Conservation (phyloP, 129 eudicot genomes). For the Helichrysum umbraculigerum region DNA sequence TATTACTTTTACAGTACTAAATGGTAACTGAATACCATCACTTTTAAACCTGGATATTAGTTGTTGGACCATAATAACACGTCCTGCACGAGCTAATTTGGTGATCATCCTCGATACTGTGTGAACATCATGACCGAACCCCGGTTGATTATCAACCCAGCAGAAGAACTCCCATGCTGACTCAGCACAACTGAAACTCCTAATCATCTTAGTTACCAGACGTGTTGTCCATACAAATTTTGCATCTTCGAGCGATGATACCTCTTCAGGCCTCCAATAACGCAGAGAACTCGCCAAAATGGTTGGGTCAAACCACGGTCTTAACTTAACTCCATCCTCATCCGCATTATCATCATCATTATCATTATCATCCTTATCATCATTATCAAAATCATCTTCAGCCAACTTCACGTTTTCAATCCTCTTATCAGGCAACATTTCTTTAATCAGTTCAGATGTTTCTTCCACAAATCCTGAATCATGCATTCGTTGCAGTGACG, state of each 20-base stretch:
- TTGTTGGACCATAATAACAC: constrained; percentile 49
- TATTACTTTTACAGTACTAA: constrained; percentile 50
- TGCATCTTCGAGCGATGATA: constrained; percentile 66
- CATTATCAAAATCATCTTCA: constrained; percentile 37
- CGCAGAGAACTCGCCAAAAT: constrained; percentile 66
- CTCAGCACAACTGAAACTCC: constrained; percentile 68
- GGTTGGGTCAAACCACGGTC: constrained; percentile 84
- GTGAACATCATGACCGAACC: constrained; percentile 66
- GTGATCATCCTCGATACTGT: constrained; percentile 68
- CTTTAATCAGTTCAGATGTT: constrained; percentile 47
- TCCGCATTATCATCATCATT: constrained; percentile 37
- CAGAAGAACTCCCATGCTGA: constrained; percentile 80
- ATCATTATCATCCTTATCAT: constrained; percentile 34
- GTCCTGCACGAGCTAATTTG: constrained; percentile 65
- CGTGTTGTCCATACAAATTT: constrained; percentile 81
- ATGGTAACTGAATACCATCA: constrained; percentile 55
- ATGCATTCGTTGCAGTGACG: constrained; percentile 55
- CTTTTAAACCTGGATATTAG: constrained; percentile 48
- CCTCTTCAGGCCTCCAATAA: constrained; percentile 70
- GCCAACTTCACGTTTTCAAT: constrained; percentile 43
- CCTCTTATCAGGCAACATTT: constrained; percentile 71
- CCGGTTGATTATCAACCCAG: constrained; percentile 78
- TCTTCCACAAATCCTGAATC: constrained; percentile 71
- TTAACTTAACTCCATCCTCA: constrained; percentile 39
- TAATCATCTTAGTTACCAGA: constrained; percentile 76